Evolutionary conservation across 192 early-diverging fungal genomes (phyloP), one percentile per base, ranked within the genome.

Genomic region (Coemansia sp.): DNA sequence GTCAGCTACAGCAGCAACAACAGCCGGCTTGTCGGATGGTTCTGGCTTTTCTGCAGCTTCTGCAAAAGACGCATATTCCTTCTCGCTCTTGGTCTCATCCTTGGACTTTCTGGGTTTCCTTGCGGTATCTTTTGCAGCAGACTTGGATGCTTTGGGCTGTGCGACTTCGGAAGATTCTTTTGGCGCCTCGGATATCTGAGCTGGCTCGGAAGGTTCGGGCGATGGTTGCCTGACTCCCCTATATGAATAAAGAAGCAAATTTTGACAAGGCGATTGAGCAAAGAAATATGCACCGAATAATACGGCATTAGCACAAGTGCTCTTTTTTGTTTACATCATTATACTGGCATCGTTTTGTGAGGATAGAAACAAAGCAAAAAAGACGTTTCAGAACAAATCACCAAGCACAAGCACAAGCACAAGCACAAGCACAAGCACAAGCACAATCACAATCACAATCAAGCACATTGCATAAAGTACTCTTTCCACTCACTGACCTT

Each of bases 221-320:
- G 67, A 52, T 7, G 42, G 40, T 45, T 75, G 75, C 72, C 73
- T 80, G 60, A 59, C 74, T 20, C 74, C 79, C 58, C 79, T 78
- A 78, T 55, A 75, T 12, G 35, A 58, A 13, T 31, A 39, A n/a
- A 4, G 52, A 39, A 16, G 39, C 6, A 33, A 12, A 65, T n/a
- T 18, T 4, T 45, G 39, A 43, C 40, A 25, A 39, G 9, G 9
- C 21, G 16, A 31, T 25, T 23, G 16, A 8, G 51, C 18, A 37
- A 33, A n/a, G 40, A 16, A 58, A 20, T 34, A 5, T 2, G 12
- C 42, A 30, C 39, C 30, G 31, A 53, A 57, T 57, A 57, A 57
- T 42, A 10, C 7, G 16, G 13, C 25, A 8, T 20, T 26, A 34
- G 18, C 18, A 2, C 55, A 34, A 57, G 31, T 53, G 0, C 26